These are phyloP conservation scores for Chlorophyllum brunneum DNA, from an alignment of 768 basidiomycete species.

Conservation along the genomic window DNA sequence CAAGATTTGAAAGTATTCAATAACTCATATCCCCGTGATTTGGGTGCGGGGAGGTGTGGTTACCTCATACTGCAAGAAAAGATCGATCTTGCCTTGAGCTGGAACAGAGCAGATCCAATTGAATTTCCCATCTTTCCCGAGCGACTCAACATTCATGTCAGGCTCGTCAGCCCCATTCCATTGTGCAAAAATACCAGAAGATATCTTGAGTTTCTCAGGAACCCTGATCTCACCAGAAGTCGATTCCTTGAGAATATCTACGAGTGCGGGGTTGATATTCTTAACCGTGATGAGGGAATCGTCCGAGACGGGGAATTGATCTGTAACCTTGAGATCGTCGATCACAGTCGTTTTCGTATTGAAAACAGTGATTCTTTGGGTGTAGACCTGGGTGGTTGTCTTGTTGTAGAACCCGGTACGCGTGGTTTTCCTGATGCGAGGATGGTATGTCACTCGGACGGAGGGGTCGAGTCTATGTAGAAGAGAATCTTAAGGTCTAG, in stretches of 20 bases:
- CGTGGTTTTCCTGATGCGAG: constrained; percentile 28
- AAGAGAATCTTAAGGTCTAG: not conserved
- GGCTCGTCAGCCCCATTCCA: constrained; percentile 35
- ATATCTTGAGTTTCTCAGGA: constrained; percentile 21
- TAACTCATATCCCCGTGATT: constrained; percentile 22
- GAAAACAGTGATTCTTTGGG: constrained; percentile 35
- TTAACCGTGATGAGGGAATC: constrained; percentile 37
- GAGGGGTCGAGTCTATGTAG: constrained; percentile 34
- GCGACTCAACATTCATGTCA: constrained; percentile 19
- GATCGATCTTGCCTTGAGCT: constrained; percentile 25
- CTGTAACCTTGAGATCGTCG: constrained; percentile 31
- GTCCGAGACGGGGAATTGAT: constrained; percentile 38
- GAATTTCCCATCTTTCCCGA: constrained; percentile 32
- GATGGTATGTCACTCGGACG: constrained; percentile 37
- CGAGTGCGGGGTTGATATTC: constrained; percentile 28
- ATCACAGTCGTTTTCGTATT: constrained; percentile 35
- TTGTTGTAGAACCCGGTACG: constrained; percentile 33
- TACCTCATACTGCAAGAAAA: constrained; percentile 38
- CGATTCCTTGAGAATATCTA: not conserved
- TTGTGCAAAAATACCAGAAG: constrained; percentile 28
- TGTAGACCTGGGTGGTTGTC: constrained; percentile 25
- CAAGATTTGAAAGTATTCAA: too few species aligned
- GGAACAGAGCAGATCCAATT: constrained; percentile 28
- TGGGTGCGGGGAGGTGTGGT: constrained; percentile 22
- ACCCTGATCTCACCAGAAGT: constrained; percentile 13